Conservation (phyloP, 305 asterid species). For the Rubia tinctorum region DNA sequence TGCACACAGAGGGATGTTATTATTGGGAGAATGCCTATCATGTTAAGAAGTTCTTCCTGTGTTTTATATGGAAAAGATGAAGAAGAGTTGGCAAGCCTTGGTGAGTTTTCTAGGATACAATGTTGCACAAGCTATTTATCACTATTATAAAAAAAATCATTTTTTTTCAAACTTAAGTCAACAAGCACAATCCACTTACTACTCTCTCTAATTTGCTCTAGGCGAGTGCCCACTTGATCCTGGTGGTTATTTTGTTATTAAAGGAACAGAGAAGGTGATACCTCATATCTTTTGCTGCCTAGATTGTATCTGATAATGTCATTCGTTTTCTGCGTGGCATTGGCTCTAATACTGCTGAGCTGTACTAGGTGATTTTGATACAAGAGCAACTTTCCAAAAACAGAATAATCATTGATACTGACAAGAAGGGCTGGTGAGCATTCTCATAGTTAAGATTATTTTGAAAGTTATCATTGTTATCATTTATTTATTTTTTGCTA, state of each 20-base stretch:
- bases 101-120: conserved; percentile 33
- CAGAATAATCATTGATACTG: conserved; percentile 89
- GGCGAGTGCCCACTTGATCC: conserved; percentile 99
- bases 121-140: background rate
- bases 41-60: conserved; percentile 78
- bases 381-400: conserved; percentile 98
- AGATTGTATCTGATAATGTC: background rate
- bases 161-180: background rate
- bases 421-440: conserved; percentile 80
- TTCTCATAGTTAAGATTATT: background rate
- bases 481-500: background rate
- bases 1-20: conserved; percentile 39
- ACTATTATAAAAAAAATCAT: background rate
- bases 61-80: conserved; percentile 81
- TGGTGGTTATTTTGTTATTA: conserved; percentile 88
- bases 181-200: background rate
- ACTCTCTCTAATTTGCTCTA: conserved; percentile 24
- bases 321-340: background rate
- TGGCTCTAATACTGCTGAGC: conserved; percentile 11
- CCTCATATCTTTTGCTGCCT: conserved; percentile 13
- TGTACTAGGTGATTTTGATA: conserved; percentile 72
- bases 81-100: conserved; percentile 77
- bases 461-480: background rate
- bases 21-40: conserved; percentile 95
- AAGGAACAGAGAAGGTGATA: conserved; percentile 90